phyloP scores from a whole-genome alignment of 306 rosid genomes.

The Vachellia pachyceras region DNA sequence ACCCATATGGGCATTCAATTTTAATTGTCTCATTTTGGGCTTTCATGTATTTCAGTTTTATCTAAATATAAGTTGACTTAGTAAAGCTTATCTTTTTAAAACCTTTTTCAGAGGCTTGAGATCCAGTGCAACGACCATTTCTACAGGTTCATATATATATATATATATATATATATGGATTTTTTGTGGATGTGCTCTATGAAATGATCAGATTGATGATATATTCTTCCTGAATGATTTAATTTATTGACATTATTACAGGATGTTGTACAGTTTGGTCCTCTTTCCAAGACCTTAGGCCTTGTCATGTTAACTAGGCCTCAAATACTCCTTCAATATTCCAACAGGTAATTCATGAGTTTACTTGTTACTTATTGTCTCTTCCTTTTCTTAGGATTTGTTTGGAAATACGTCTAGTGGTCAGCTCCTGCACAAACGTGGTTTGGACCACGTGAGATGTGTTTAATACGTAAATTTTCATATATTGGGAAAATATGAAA shows the following conservation, averaged over 20 bases:
- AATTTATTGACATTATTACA: conserved; percentile 43
- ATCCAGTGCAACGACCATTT: conserved; percentile 91
- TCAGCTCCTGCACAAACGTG: too few species aligned
- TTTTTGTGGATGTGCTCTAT: neutral
- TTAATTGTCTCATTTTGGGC: neutral
- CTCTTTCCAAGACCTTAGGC: conserved; percentile 91
- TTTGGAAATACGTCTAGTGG: neutral
- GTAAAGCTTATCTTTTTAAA: conserved; percentile 3
- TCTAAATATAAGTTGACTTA: neutral
- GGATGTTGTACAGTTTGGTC: conserved; percentile 96
- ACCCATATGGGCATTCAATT: neutral
- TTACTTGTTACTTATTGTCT: neutral
- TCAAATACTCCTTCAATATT: conserved; percentile 85
- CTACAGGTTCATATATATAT: too few species aligned
- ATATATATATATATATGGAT: too few species aligned
- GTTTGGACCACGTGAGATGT: too few species aligned
- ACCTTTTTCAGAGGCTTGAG: conserved; percentile 72
- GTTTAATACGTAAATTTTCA: neutral
- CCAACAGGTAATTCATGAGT: conserved; percentile 71
- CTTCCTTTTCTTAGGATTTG: neutral
- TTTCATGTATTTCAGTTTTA: neutral
- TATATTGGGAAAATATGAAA: neutral
- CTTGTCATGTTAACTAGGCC: conserved; percentile 87
- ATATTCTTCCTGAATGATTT: conserved; percentile 21
- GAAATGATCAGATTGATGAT: conserved; percentile 13